A percentile compares a stretch with the other conserved stretches of the same genome.
Evolutionary conservation across 768 basidiomycete species (phyloP).

Genomic region (Favolaschia claudopus): DNA sequence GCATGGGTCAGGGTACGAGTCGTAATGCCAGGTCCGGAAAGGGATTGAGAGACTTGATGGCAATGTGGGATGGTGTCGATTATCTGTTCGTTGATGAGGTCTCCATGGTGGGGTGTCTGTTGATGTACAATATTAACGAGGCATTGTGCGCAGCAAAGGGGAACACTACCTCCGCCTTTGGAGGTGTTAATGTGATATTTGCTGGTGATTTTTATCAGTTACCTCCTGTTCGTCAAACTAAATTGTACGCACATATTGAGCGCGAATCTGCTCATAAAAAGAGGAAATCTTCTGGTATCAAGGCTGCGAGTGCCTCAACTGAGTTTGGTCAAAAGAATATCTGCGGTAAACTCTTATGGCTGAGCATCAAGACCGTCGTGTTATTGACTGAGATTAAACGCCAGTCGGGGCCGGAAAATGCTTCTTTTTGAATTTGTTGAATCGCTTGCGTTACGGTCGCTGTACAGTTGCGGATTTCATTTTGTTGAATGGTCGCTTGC

Average conservation of each 20-base stretch:
- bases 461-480: slow-evolving; percentile 26
- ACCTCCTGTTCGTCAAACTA: slow-evolving; percentile 41
- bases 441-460: slow-evolving; percentile 4
- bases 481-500: slow-evolving; percentile 15
- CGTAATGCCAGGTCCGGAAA: background rate
- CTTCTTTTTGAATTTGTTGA: background rate
- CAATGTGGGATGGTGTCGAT: slow-evolving; percentile 50
- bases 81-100: slow-evolving; percentile 48
- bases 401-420: slow-evolving; percentile 5
- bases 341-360: slow-evolving; percentile 17
- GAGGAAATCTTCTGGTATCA: background rate
- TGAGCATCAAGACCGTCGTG: slow-evolving; percentile 15
- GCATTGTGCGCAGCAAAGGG: slow-evolving; percentile 42
- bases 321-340: background rate
- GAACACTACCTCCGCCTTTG: slow-evolving; percentile 37
- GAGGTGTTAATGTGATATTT: slow-evolving; percentile 50
- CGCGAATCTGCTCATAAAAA: too few relatives aligned
- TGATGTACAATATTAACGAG: slow-evolving; percentile 41
- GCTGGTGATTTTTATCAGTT: slow-evolving; percentile 53
- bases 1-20: background rate
- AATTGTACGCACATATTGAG: background rate
- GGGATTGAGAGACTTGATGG: slow-evolving; percentile 22
- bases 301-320: background rate
- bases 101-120: slow-evolving; percentile 46
- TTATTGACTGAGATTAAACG: slow-evolving; percentile 6